Base-by-base conservation (phyloP, 2,329 filamentous ascomycete genomes). In the Fusarium irregulare region DNA sequence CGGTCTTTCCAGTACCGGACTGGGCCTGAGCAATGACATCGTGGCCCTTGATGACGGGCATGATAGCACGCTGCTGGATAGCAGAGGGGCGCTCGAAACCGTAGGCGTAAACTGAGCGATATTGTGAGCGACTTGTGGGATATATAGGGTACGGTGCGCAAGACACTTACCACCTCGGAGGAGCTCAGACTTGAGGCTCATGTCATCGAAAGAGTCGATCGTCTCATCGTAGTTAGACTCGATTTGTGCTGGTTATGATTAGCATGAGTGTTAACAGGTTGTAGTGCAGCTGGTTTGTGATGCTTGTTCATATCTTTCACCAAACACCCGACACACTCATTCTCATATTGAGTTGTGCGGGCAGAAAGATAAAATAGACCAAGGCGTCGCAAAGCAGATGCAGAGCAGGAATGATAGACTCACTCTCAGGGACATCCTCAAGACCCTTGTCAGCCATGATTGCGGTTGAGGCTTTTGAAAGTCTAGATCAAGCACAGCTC, bases 171-270 rank as follows among this genome's bases (percentile, higher is more conserved):
- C 96, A 87, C 96, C 96, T 86, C 96, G 94, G 82, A 99, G 93
- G 80, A 99, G 92, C 88, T 99, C 96, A 74, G 93, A 82, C 90
- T 97, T 97, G 80, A 99, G 90, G 86, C 91, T 91, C 96, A 99
- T 99, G 79, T 94, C 89, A 86, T 99, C 96, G 86, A 99, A 99
- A 70, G 94, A 97, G 86, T 99, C 97, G 85, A 96, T 95, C 80
- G 95, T 94, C 90, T 98, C 94, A 89, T 99, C 96, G 88, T 98
- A 99, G 93, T 99, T 99, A 82, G 94, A 97, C 90, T 99, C 97
- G 89, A 99, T 99, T 88, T 97, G 94, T 85, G 92, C 95, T 97
- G 83, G 79, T 81, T 3, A 46, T 57, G 48, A 60, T 77, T 44
- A 76, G 76, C 71, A 59, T 71, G 34, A n/a, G 42, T 57, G 49